phyloP scores from a whole-genome alignment of 2,329 filamentous ascomycete species.

The Clonostachys rhizophaga region DNA sequence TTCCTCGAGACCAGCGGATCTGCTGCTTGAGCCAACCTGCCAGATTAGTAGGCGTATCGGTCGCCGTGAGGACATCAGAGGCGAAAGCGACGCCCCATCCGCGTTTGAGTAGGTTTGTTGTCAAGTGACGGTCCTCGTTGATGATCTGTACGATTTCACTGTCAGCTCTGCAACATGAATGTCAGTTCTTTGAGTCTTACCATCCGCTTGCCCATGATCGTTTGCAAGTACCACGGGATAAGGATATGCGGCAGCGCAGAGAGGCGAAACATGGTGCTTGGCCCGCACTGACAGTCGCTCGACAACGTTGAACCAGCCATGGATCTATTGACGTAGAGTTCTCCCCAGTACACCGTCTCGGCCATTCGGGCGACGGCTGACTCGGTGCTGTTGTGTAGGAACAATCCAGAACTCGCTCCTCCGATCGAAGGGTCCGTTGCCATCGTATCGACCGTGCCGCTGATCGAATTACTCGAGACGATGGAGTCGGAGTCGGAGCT shows the following conservation, averaged over 20 bases:
- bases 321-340: slow-evolving; percentile 14
- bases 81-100: slow-evolving; percentile 19
- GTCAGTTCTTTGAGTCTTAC: slow-evolving; percentile 1
- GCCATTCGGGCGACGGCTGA: slow-evolving; percentile 10
- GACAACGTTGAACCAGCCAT: slow-evolving; percentile 11
- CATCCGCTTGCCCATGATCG: slow-evolving; percentile 13
- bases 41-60: slow-evolving; percentile 13
- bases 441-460: slow-evolving; percentile 10
- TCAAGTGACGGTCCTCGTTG: slow-evolving; percentile 16
- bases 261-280: slow-evolving; percentile 13
- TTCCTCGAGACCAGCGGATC: slow-evolving; percentile 14
- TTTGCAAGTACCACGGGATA: slow-evolving; percentile 15
- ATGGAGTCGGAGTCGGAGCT: slow-evolving; percentile 15
- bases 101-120: slow-evolving; percentile 13
- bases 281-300: slow-evolving; percentile 15
- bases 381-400: slow-evolving; percentile 12
- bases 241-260: slow-evolving; percentile 12
- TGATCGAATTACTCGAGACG: slow-evolving; percentile 9
- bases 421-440: slow-evolving; percentile 10
- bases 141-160: slow-evolving; percentile 9
- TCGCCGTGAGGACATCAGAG: slow-evolving; percentile 13
- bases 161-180: neutral
- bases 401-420: slow-evolving; percentile 13
- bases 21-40: slow-evolving; percentile 15
- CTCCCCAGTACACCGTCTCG: slow-evolving; percentile 14